Conservation (phyloP, 1,139 yeast genomes). For the Yamadazyma triangularis region DNA sequence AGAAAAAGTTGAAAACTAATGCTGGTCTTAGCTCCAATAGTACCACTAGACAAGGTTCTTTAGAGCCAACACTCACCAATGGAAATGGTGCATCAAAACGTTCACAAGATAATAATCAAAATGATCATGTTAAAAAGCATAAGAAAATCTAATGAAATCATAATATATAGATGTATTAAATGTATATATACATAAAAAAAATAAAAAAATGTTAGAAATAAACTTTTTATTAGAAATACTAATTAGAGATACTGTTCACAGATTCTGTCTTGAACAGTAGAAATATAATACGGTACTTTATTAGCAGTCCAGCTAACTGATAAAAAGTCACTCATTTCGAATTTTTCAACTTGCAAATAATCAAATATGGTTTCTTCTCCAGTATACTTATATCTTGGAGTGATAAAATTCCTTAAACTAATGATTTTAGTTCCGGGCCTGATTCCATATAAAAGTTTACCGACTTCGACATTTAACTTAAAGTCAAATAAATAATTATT, state of each 20-base stretch:
- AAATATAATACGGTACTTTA: slow-evolving; percentile 74
- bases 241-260: slow-evolving; percentile 12
- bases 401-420: slow-evolving; percentile 70
- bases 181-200: no score
- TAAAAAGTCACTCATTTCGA: slow-evolving; percentile 58
- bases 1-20: slow-evolving; percentile 35
- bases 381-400: slow-evolving; percentile 51
- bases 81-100: no score
- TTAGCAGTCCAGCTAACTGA: slow-evolving; percentile 90
- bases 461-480: slow-evolving; percentile 62
- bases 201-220: no score
- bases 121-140: no score
- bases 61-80: no score
- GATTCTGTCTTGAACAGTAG: slow-evolving; percentile 55
- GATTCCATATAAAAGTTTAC: slow-evolving; percentile 57
- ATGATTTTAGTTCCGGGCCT: slow-evolving; percentile 76
- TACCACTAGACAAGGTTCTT: slow-evolving; percentile 31
- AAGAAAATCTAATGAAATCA: no score
- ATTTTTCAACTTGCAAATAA: slow-evolving; percentile 59
- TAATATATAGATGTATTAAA: no score
- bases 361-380: slow-evolving; percentile 58
- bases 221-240: no score
- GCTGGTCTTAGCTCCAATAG: slow-evolving; percentile 17
- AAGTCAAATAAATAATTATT: slow-evolving; percentile 84
- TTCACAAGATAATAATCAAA: no score